Conservation (phyloP, 768 basidiomycete species). For the Leccinum arenicola region DNA sequence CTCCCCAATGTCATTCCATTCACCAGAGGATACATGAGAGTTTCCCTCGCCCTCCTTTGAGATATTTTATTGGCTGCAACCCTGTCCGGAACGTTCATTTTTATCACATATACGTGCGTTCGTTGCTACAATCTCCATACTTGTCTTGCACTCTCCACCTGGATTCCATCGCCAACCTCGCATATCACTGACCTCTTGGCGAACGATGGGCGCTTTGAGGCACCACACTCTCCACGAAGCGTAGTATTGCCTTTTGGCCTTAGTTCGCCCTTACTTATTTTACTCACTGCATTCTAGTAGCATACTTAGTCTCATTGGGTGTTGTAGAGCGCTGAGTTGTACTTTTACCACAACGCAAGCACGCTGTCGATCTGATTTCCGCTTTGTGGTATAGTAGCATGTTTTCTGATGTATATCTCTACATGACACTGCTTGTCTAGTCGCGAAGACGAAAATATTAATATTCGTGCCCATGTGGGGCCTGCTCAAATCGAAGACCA, state of each 20-base stretch:
- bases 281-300: slow-evolving; percentile 34
- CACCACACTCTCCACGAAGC: slow-evolving; percentile 4
- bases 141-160: slow-evolving; percentile 24
- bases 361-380: slow-evolving; percentile 12
- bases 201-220: slow-evolving; percentile 9
- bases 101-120: slow-evolving; percentile 25
- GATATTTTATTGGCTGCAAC: slow-evolving; percentile 21
- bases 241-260: slow-evolving; percentile 19
- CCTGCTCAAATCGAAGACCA: slow-evolving; percentile 88
- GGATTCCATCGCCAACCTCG: slow-evolving; percentile 21
- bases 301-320: slow-evolving; percentile 28
- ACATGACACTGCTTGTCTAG: slow-evolving; percentile 4
- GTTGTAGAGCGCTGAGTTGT: slow-evolving; percentile 33
- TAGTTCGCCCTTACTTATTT: slow-evolving; percentile 25
- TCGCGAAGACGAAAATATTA: slow-evolving; percentile 5
- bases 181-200: slow-evolving; percentile 17
- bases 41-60: slow-evolving; percentile 18
- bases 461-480: slow-evolving; percentile 58
- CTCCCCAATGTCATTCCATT: slow-evolving; percentile 71
- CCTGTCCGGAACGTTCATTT: slow-evolving; percentile 25
- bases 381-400: slow-evolving; percentile 7
- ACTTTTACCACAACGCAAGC: slow-evolving; percentile 25
- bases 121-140: slow-evolving; percentile 30
- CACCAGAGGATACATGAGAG: slow-evolving; percentile 44
- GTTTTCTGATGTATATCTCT: slow-evolving; percentile 13